Evolutionary conservation across 768 basidiomycete species (phyloP).

Genomic region (Naganishia kalamii): DNA sequence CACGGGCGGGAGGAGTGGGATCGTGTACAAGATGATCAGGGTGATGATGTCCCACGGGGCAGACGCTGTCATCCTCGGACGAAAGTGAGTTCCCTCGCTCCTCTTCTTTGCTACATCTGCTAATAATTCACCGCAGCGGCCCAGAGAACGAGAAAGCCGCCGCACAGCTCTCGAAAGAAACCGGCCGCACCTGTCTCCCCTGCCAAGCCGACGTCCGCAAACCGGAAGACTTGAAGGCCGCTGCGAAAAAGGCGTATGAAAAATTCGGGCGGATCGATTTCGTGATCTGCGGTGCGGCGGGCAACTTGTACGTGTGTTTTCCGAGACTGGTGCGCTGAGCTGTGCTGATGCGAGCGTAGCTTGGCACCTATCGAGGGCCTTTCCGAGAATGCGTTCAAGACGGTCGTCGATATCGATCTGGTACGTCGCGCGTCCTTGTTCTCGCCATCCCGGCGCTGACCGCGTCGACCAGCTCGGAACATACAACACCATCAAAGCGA

Average conservation of each 20-base stretch:
- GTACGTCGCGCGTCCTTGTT: slow-evolving; percentile 49
- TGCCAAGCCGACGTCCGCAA: slow-evolving; percentile 76
- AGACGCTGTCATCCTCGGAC: slow-evolving; percentile 70
- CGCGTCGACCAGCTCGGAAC: slow-evolving; percentile 63
- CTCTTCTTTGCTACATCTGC: background rate
- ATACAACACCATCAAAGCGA: slow-evolving; percentile 91
- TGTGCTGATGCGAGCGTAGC: slow-evolving; percentile 26
- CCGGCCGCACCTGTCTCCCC: slow-evolving; percentile 66
- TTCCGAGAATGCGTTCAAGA: slow-evolving; percentile 83
- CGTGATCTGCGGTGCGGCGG: slow-evolving; percentile 94
- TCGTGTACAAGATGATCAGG: slow-evolving; percentile 82
- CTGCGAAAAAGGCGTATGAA: slow-evolving; percentile 67
- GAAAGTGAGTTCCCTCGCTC: slow-evolving; percentile 58
- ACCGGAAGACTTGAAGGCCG: slow-evolving; percentile 63
- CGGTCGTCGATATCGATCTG: slow-evolving; percentile 89
- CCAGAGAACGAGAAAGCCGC: slow-evolving; percentile 52
- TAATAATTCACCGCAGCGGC: slow-evolving; percentile 50
- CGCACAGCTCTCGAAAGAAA: slow-evolving; percentile 61
- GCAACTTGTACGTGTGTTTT: slow-evolving; percentile 62
- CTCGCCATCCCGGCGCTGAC: background rate
- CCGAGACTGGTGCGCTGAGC: background rate
- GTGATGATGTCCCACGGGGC: slow-evolving; percentile 70
- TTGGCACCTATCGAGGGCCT: slow-evolving; percentile 74
- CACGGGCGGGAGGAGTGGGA: slow-evolving; percentile 77
- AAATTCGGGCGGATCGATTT: slow-evolving; percentile 84